These are phyloP conservation scores for Ensete glaucum DNA, from an alignment of 176 grass and related monocot species.

Conservation along the genomic window DNA sequence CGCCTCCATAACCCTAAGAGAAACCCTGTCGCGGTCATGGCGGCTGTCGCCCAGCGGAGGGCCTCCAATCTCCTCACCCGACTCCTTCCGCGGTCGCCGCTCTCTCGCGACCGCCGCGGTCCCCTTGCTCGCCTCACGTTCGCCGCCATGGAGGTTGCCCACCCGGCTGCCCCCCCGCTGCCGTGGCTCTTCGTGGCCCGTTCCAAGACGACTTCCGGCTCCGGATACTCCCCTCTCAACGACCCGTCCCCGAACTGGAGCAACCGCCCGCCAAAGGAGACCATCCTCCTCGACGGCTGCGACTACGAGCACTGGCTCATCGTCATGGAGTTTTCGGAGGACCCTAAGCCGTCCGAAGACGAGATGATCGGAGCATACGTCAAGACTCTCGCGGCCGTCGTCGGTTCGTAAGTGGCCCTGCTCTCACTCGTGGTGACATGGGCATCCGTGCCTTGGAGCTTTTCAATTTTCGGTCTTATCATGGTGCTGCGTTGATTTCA, in stretches of 20 bases:
- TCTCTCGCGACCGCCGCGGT: background rate
- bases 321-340: conserved; percentile 72
- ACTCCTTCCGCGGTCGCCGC: conserved; percentile 15
- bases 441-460: background rate
- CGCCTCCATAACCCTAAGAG: too few species aligned
- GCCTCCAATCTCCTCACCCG: conserved; percentile 46
- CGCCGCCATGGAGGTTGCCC: background rate
- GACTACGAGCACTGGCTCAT: conserved; percentile 98
- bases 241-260: conserved; percentile 96
- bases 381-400: conserved; percentile 56
- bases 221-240: conserved; percentile 57
- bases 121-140: conserved; percentile 9
- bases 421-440: too few species aligned
- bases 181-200: conserved; percentile 11
- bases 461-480: conserved; percentile 17
- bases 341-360: conserved; percentile 64
- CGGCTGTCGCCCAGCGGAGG: conserved; percentile 39
- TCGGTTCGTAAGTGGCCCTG: conserved; percentile 18
- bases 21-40: conserved; percentile 27
- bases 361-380: conserved; percentile 77
- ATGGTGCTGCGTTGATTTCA: conserved; percentile 6
- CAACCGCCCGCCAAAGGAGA: conserved; percentile 85
- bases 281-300: conserved; percentile 86
- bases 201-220: conserved; percentile 41
- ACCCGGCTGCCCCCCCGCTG: background rate